Evolutionary conservation across 1,284 basidiomycete species (phyloP).

Genomic region (Austropuccinia psidii): DNA sequence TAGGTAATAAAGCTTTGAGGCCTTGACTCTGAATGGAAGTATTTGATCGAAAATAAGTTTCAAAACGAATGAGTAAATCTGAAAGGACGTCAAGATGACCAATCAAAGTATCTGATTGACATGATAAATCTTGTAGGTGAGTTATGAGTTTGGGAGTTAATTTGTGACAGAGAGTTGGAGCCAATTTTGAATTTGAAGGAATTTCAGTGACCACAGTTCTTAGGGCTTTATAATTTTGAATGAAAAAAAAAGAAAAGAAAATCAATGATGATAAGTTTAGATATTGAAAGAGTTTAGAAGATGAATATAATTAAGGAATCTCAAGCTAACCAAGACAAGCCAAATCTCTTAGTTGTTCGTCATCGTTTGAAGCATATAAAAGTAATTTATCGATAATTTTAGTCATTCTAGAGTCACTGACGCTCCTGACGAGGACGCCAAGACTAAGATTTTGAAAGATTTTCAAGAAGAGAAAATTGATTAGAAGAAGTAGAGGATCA

Average conservation of each 20-base stretch:
- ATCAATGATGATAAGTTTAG: neutral
- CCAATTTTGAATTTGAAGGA: slow-evolving; percentile 68
- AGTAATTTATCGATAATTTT: slow-evolving; percentile 77
- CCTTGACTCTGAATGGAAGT: slow-evolving; percentile 54
- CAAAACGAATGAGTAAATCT: slow-evolving; percentile 82
- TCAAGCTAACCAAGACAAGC: slow-evolving; percentile 68
- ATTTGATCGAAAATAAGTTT: slow-evolving; percentile 47
- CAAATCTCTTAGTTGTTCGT: slow-evolving; percentile 86
- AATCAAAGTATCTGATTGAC: slow-evolving; percentile 72
- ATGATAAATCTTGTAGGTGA: slow-evolving; percentile 68
- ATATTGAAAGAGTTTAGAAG: neutral
- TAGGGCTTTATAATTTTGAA: slow-evolving; percentile 56
- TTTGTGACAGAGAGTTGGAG: slow-evolving; percentile 69
- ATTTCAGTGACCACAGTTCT: slow-evolving; percentile 91
- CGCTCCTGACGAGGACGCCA: slow-evolving; percentile 75
- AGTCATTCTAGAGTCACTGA: slow-evolving; percentile 72
- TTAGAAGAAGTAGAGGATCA: neutral
- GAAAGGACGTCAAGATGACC: slow-evolving; percentile 85
- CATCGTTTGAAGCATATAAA: slow-evolving; percentile 67
- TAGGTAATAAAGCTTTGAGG: slow-evolving; percentile 63
- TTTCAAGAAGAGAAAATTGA: neutral
- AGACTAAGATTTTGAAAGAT: slow-evolving; percentile 53
- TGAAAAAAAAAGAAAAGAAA: slow-evolving; percentile 28
- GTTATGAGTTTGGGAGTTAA: slow-evolving; percentile 73
- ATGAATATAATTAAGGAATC: neutral